phyloP scores from a whole-genome alignment of 148 eudicot genomes.

The Rhododendron ovatum region DNA sequence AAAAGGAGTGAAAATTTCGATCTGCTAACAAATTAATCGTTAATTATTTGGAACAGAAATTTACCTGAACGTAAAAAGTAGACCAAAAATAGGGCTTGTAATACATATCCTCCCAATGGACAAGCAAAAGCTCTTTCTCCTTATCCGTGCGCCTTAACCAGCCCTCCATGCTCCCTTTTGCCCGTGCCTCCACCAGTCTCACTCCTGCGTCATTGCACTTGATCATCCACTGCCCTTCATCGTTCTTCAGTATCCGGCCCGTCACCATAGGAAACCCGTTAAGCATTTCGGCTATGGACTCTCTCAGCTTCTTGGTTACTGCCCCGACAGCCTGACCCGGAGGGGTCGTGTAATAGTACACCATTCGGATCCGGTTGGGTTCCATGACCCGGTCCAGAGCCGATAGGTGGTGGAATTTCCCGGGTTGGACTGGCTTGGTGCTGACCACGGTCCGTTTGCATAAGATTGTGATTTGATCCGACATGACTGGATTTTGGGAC shows the following conservation, averaged over 20 bases:
- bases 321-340: slow-evolving; percentile 16
- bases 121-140: slow-evolving; percentile 52
- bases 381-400: slow-evolving; percentile 62
- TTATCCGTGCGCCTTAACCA: slow-evolving; percentile 49
- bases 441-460: slow-evolving; percentile 35
- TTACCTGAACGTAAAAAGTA: slow-evolving; percentile 52
- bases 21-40: too few relatives aligned
- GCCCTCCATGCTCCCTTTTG: slow-evolving; percentile 52
- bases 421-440: slow-evolving; percentile 36
- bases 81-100: slow-evolving; percentile 56
- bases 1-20: too few relatives aligned
- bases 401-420: slow-evolving; percentile 36
- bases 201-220: slow-evolving; percentile 73
- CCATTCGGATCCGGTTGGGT: slow-evolving; percentile 15
- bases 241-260: slow-evolving; percentile 43
- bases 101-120: slow-evolving; percentile 63
- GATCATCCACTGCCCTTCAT: slow-evolving; percentile 49
- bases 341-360: slow-evolving; percentile 41
- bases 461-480: slow-evolving; percentile 3
- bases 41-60: not conserved
- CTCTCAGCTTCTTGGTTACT: slow-evolving; percentile 28
- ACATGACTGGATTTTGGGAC: slow-evolving; percentile 11
- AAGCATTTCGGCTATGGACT: slow-evolving; percentile 35
- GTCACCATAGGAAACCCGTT: slow-evolving; percentile 31
- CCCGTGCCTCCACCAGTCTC: slow-evolving; percentile 52